Percentiles rank a stretch among this genome's conserved stretches.
phyloP scores from a whole-genome alignment of 2,329 filamentous ascomycete genomes.

The Monilinia fructigena region DNA sequence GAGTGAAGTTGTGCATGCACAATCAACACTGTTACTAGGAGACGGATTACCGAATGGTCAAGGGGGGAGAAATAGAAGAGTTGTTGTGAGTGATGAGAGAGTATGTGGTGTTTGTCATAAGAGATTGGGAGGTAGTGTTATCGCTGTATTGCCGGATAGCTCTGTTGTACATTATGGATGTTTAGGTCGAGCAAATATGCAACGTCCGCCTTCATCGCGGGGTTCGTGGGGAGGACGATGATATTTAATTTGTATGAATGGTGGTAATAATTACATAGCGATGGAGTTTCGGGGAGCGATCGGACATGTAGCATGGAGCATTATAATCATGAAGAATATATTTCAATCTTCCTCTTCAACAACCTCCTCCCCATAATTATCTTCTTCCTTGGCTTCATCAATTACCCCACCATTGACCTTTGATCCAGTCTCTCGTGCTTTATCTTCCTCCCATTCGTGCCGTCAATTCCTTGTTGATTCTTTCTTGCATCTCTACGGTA shows the following conservation, averaged over 20 bases:
- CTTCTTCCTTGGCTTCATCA: conserved; percentile 62
- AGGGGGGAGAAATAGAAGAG: conserved; percentile 61
- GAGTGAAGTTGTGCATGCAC: conserved; percentile 74
- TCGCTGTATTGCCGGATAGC: conserved; percentile 84
- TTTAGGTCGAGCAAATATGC: conserved; percentile 54
- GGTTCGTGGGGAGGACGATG: conserved; percentile 32
- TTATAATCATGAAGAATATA: conserved; percentile 17
- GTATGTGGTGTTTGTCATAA: conserved; percentile 94
- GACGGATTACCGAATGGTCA: conserved; percentile 56
- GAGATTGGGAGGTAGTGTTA: conserved; percentile 83
- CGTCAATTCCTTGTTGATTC: conserved; percentile 70
- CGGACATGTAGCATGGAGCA: conserved; percentile 23
- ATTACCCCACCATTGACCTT: conserved; percentile 42
- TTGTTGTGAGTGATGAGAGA: conserved; percentile 81
- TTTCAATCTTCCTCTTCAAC: conserved; percentile 59
- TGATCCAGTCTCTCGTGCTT: conserved; percentile 47
- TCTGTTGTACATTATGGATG: conserved; percentile 81
- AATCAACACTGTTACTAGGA: conserved; percentile 72
- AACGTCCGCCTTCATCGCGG: conserved; percentile 29
- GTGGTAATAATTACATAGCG: conserved; percentile 34
- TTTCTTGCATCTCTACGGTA: conserved; percentile 59
- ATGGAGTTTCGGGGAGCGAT: conserved; percentile 27
- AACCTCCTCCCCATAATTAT: conserved; percentile 84
- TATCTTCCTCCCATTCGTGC: conserved; percentile 73
- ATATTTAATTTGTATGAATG: conserved; percentile 23